Conservation (phyloP, 352 stramenopile species). For the Peronospora farinosa region DNA sequence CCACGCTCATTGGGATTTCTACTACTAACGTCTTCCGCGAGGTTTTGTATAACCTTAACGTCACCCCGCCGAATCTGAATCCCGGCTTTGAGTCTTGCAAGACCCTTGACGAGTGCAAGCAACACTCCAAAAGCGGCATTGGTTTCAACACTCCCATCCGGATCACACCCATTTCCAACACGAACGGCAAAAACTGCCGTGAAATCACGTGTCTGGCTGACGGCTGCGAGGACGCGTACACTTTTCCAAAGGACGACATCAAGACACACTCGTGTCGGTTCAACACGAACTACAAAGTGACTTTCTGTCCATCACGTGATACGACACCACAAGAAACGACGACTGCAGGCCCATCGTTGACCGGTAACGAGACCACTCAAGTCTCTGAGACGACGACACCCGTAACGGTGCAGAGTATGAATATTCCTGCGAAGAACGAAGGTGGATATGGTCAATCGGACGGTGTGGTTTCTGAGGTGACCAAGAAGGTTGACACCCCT, state of each 20-base stretch:
- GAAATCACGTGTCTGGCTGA: constrained; percentile 50
- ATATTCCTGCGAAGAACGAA: not conserved
- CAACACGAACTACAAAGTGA: constrained; percentile 57
- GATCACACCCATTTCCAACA: constrained; percentile 49
- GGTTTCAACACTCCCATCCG: constrained; percentile 69
- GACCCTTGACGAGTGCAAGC: constrained; percentile 61
- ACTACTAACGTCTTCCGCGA: constrained; percentile 50
- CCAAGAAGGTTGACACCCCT: not conserved
- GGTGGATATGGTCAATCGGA: no score
- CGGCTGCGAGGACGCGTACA: constrained; percentile 61
- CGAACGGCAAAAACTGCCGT: constrained; percentile 50
- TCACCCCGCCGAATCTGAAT: constrained; percentile 56
- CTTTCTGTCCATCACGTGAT: constrained; percentile 49
- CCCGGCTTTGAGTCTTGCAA: constrained; percentile 51
- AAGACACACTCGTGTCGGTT: constrained; percentile 68
- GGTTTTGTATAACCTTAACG: constrained; percentile 66
- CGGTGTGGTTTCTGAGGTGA: not conserved
- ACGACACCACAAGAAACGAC: constrained; percentile 11
- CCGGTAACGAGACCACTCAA: not conserved
- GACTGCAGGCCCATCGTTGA: constrained; percentile 9
- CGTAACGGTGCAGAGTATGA: constrained; percentile 2
- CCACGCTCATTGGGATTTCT: constrained; percentile 60
- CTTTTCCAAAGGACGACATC: constrained; percentile 56
- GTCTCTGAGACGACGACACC: constrained; percentile 10
- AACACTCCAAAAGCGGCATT: constrained; percentile 38